phyloP scores from a whole-genome alignment of 805 yeast species.

The Naumovozyma dairenensis region DNA sequence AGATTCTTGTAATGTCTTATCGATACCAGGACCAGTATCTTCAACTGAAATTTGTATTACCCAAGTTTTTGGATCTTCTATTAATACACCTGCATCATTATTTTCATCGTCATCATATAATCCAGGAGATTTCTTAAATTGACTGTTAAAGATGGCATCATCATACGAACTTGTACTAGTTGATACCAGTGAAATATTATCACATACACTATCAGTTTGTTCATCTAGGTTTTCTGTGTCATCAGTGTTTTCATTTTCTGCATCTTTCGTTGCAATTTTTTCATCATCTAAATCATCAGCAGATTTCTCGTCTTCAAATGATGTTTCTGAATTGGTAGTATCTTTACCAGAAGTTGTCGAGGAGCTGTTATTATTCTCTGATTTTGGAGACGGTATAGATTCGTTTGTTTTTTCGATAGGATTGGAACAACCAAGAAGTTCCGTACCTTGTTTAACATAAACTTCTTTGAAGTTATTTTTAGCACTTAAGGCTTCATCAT shows the following conservation, averaged over 20 bases:
- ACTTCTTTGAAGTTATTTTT: constrained; percentile 37
- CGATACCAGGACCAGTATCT: constrained; percentile 95
- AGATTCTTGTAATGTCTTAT: constrained; percentile 64
- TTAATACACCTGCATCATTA: constrained; percentile 16
- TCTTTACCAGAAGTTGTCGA: background rate
- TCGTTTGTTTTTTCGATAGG: too few species aligned
- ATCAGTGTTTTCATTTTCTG: background rate
- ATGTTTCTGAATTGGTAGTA: background rate
- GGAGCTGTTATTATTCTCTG: too few species aligned
- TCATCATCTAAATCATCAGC: background rate
- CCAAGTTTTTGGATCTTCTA: constrained; percentile 28
- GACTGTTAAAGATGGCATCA: constrained; percentile 35
- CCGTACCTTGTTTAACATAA: constrained; percentile 29
- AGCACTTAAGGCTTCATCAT: constrained; percentile 45
- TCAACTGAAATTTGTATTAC: constrained; percentile 50
- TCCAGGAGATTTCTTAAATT: constrained; percentile 27
- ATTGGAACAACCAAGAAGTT: constrained; percentile 9
- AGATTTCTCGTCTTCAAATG: background rate
- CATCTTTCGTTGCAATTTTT: background rate
- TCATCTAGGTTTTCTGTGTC: background rate
- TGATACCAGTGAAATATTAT: constrained; percentile 13
- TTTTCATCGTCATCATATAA: constrained; percentile 17
- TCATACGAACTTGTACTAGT: constrained; percentile 32
- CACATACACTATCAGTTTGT: constrained; percentile 5
- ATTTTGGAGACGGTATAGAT: too few species aligned